Conservation (phyloP, 441 rosid species). For the Erysimum cheiri region DNA sequence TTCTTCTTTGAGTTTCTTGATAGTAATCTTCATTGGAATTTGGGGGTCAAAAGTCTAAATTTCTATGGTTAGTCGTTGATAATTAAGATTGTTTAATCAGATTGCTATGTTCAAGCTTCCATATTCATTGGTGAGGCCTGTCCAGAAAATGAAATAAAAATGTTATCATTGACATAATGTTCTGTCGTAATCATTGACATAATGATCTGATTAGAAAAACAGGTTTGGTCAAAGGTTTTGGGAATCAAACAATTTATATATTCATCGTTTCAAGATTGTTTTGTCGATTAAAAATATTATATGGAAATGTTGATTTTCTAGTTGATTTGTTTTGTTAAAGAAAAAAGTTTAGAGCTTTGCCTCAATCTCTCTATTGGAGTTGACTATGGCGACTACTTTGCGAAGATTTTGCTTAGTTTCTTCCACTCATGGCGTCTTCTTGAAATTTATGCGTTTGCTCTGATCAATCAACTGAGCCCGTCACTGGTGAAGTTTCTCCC, state of each 20-base stretch:
- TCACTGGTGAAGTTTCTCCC: slow-evolving; percentile 6
- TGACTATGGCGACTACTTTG: background rate
- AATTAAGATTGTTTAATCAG: background rate
- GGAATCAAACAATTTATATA: background rate
- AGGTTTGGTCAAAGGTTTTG: slow-evolving; percentile 21
- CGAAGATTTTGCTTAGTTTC: background rate
- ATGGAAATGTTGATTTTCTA: background rate
- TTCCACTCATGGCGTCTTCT: background rate
- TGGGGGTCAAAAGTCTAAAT: background rate
- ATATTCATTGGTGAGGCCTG: slow-evolving; percentile 19
- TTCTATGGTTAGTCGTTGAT: background rate
- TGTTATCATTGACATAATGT: slow-evolving; percentile 27
- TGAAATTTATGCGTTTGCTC: slow-evolving; percentile 21
- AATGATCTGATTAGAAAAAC: slow-evolving; percentile 11
- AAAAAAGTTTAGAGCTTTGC: background rate
- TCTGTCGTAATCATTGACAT: slow-evolving; percentile 16
- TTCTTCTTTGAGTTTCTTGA: slow-evolving; percentile 13
- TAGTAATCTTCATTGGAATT: background rate
- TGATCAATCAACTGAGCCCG: slow-evolving; percentile 7
- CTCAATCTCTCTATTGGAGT: background rate
- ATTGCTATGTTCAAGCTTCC: background rate
- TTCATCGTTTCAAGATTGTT: slow-evolving; percentile 3
- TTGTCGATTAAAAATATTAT: background rate
- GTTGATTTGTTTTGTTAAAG: background rate
- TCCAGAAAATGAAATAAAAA: slow-evolving; percentile 1